Percentiles rank a stretch among this genome's conserved stretches.
Conservation (phyloP, 2,329 filamentous ascomycete genomes). For the Pseudocercospora eumusae region DNA sequence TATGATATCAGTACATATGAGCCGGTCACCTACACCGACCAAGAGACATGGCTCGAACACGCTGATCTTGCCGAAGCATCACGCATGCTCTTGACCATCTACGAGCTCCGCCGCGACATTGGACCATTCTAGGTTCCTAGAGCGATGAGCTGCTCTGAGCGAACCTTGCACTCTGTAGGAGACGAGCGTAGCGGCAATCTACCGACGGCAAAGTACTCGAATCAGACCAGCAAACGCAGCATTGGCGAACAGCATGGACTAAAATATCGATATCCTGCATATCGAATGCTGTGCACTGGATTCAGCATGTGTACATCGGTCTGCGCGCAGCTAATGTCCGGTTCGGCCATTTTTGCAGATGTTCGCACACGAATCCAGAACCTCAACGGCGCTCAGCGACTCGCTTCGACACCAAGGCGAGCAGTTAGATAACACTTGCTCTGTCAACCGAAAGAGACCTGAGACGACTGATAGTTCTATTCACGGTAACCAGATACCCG, state of each 20-base stretch:
- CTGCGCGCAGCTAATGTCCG: neutral
- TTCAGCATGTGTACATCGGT: neutral
- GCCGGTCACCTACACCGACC: neutral
- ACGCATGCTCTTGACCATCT: neutral
- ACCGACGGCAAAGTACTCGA: neutral
- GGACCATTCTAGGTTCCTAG: neutral
- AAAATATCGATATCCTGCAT: neutral
- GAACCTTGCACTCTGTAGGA: neutral
- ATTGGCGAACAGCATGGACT: neutral
- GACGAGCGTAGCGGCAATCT: too few species aligned
- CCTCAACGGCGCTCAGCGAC: neutral
- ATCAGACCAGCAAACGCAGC: neutral
- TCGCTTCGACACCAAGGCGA: neutral
- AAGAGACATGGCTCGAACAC: neutral
- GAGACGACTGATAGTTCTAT: too few species aligned
- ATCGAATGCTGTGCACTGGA: neutral
- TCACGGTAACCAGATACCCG: too few species aligned
- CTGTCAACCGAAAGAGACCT: neutral
- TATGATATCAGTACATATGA: neutral
- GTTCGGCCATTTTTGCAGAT: neutral
- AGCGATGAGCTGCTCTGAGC: neutral
- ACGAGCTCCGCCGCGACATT: neutral
- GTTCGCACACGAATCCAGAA: neutral
- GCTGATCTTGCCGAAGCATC: neutral
- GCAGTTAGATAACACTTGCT: neutral